Conservation (phyloP, 208 protist genomes). For the Wallacemonas sp. region DNA sequence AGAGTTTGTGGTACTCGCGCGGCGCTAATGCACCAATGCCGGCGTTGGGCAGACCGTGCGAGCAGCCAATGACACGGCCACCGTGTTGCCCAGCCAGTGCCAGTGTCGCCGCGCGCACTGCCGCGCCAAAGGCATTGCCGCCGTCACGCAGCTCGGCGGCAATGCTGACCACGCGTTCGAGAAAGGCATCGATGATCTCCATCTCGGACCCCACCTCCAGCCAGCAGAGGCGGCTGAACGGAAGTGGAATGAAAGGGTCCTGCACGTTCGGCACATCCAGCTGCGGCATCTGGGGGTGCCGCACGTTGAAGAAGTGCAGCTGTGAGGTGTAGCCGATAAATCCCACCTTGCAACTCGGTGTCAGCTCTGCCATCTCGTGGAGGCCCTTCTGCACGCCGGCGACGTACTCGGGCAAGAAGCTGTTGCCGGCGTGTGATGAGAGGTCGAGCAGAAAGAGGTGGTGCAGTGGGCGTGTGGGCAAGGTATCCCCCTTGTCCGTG, state of each 20-base stretch:
- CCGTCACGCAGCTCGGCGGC: conserved; percentile 49
- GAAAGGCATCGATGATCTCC: conserved; percentile 61
- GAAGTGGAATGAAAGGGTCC: conserved; percentile 89
- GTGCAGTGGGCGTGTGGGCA: conserved; percentile 66
- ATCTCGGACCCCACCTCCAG: conserved; percentile 72
- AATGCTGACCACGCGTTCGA: conserved; percentile 42
- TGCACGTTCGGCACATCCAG: conserved; percentile 81
- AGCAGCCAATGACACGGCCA: conserved; percentile 66
- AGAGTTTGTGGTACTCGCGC: conserved; percentile 83
- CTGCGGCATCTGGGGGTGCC: conserved; percentile 72
- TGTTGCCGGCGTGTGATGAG: conserved; percentile 49
- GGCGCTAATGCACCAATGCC: conserved; percentile 68
- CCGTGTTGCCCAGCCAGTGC: conserved; percentile 79
- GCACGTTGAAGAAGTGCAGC: conserved; percentile 91
- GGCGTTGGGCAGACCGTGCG: conserved; percentile 44
- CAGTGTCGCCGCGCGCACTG: conserved; percentile 72
- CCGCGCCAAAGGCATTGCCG: conserved; percentile 73
- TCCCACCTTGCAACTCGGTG: conserved; percentile 71
- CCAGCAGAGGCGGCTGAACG: conserved; percentile 89
- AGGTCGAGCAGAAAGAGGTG: conserved; percentile 87
- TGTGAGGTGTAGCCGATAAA: conserved; percentile 88
- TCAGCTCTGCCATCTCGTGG: conserved; percentile 66
- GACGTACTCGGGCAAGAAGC: conserved; percentile 75
- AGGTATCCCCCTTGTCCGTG: conserved; percentile 27
- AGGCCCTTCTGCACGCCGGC: conserved; percentile 59